Conservation (phyloP, 2,329 filamentous ascomycete genomes). For the Pseudopithomyces maydicus region DNA sequence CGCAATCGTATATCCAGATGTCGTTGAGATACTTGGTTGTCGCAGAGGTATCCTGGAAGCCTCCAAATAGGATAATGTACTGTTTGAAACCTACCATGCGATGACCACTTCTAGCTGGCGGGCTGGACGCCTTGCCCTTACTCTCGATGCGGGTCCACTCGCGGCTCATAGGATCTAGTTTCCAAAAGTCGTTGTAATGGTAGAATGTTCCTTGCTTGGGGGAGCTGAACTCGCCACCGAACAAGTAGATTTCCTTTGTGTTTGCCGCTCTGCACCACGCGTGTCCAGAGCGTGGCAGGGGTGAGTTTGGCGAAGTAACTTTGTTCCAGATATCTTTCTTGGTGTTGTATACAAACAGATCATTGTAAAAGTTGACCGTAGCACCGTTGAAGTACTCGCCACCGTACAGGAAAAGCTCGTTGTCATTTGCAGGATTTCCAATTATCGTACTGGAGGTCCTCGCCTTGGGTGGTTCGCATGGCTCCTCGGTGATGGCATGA, state of each 20-base stretch:
- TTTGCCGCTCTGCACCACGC: slow-evolving; percentile 93
- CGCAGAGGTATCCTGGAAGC: slow-evolving; percentile 95
- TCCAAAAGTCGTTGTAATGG: slow-evolving; percentile 99
- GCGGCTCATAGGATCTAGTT: slow-evolving; percentile 77
- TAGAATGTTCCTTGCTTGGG: slow-evolving; percentile 99
- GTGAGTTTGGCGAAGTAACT: slow-evolving; percentile 88
- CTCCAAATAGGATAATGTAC: slow-evolving; percentile 93
- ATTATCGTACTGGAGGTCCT: slow-evolving; percentile 82
- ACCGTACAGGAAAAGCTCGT: slow-evolving; percentile 89
- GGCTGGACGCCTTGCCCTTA: slow-evolving; percentile 77
- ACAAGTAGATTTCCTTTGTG: slow-evolving; percentile 83
- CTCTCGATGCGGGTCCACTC: slow-evolving; percentile 92
- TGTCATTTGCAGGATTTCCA: slow-evolving; percentile 82
- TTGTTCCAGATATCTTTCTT: slow-evolving; percentile 88
- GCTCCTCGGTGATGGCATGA: slow-evolving; percentile 86
- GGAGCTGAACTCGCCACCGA: slow-evolving; percentile 94
- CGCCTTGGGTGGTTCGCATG: slow-evolving; percentile 73
- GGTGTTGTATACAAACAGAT: slow-evolving; percentile 72
- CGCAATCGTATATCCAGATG: slow-evolving; percentile 93
- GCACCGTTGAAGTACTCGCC: slow-evolving; percentile 96
- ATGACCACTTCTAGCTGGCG: slow-evolving; percentile 86
- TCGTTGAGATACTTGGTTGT: slow-evolving; percentile 93
- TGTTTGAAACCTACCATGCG: slow-evolving; percentile 98
- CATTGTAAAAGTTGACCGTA: slow-evolving; percentile 73
- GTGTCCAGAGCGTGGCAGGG: slow-evolving; percentile 88